Evolutionary conservation across 2,329 filamentous ascomycete genomes (phyloP), one percentile per base, ranked within the genome.

Genomic region (Raffaelea deltoideospora): DNA sequence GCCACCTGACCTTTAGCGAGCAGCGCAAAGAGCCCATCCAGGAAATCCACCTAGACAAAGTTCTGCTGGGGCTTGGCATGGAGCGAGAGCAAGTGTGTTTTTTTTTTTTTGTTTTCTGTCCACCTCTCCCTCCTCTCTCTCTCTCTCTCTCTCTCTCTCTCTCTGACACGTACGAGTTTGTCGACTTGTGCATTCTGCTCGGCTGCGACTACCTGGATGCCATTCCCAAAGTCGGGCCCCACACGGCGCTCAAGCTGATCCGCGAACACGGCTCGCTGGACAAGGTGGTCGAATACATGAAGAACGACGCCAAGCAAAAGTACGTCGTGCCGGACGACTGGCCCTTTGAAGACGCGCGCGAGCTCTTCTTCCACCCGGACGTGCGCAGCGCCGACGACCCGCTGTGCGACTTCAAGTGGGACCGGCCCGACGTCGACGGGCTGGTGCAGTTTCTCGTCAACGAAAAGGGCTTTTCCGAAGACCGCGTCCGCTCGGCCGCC

Each of bases 201-300:
- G 90, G 90, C 48, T 98, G 90, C 59, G 90, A 98, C 56, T 98
- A 98, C 53, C 76, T 96, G 53, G 90, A 98, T 49, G 88, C 90
- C 0, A 81, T 98, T 47, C 90, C 90, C 49, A 95, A 94, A 54
- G 69, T 98, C 44, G 90, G 90, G 17, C 88, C 90, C 5, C 79
- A 76, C 49, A 95, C 90, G 1, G 90, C 90, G 2, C 68, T 96
- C 37, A 93, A 92, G 56, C 67, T 98, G 41, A 95, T 98, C 49
- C 85, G 86, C 47, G 88, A 98, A 50, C 77, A 96, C 60, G 83
- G 83, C 37, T 75, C 72, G 4, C 72, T 98, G 30, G 90, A 98
- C 53, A 82, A 81, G 41, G 78, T 98, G 1, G 77, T 96, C 31
- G 83, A 85, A 43, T 70, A 66, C 43, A 80, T 94, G 46, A 64